Evolutionary conservation across 192 early-diverging fungal genomes (phyloP).

Genomic region (Blastocladiella britannica): DNA sequence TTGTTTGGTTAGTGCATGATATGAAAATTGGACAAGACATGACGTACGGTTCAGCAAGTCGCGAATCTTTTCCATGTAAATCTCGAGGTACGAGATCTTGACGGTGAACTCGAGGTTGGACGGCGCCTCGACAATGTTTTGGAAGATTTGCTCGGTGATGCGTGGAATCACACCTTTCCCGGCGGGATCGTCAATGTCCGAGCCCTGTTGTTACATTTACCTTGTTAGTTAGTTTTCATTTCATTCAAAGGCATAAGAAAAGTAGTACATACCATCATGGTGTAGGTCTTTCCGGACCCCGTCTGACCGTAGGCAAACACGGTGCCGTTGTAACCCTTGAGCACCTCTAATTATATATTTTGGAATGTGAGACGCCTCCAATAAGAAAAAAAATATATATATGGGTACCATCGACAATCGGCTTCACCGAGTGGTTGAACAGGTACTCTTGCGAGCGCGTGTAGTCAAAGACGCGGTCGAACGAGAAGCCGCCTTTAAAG

Average conservation of each 20-base stretch:
- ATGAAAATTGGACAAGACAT: background rate
- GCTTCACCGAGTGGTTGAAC: conserved; percentile 75
- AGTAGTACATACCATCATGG: conserved; percentile 69
- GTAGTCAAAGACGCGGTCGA: conserved; percentile 79
- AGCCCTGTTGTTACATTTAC: conserved; percentile 32
- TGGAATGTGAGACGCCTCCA: too few relatives aligned
- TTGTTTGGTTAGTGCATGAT: background rate
- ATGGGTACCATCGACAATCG: conserved; percentile 83
- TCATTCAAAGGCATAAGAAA: too few relatives aligned
- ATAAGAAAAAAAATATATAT: too few relatives aligned
- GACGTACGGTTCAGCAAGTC: conserved; percentile 75
- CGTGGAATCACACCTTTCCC: conserved; percentile 92
- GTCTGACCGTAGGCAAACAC: conserved; percentile 99
- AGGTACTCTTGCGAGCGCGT: conserved; percentile 62
- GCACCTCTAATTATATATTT: too few relatives aligned
- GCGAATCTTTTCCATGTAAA: conserved; percentile 98
- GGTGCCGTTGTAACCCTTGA: conserved; percentile 94
- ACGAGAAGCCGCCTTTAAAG: conserved; percentile 57
- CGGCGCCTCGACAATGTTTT: conserved; percentile 74
- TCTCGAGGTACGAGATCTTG: conserved; percentile 99
- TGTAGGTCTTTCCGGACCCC: conserved; percentile 88
- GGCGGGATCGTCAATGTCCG: conserved; percentile 76
- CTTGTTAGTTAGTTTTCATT: background rate
- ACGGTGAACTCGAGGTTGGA: conserved; percentile 92
- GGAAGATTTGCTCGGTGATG: conserved; percentile 87